A percentile compares a stretch with the other conserved stretches of the same genome.
phyloP scores from a whole-genome alignment of 768 basidiomycete genomes.

The Rhizopogon roseolus region DNA sequence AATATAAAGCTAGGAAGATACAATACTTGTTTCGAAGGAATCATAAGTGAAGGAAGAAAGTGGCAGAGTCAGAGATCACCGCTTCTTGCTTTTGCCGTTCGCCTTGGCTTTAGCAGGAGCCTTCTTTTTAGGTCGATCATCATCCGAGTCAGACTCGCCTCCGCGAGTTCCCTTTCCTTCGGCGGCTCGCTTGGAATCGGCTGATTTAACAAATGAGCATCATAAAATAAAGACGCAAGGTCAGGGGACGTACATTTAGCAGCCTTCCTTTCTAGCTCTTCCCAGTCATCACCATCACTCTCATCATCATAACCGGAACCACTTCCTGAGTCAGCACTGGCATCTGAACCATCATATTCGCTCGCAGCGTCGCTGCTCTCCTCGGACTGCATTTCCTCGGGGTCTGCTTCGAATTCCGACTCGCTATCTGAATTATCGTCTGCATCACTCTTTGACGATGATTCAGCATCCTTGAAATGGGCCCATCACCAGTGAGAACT shows the following conservation, averaged over 20 bases:
- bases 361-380: constrained; percentile 50
- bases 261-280: constrained; percentile 88
- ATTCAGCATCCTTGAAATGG: constrained; percentile 36
- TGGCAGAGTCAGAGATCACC: constrained; percentile 11
- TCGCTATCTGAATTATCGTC: constrained; percentile 63
- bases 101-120: constrained; percentile 23
- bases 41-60: not conserved
- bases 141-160: constrained; percentile 52
- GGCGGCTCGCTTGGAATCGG: constrained; percentile 44
- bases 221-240: not conserved
- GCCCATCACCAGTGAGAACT: constrained; percentile 15
- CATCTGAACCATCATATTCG: constrained; percentile 48
- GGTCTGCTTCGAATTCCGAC: constrained; percentile 60
- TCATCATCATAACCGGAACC: constrained; percentile 61
- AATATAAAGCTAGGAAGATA: constrained; percentile 5
- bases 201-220: constrained; percentile 20
- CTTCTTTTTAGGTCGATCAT: constrained; percentile 41
- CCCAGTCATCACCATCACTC: constrained; percentile 91
- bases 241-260: constrained; percentile 60
- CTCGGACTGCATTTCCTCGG: constrained; percentile 36
- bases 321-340: constrained; percentile 54
- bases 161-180: constrained; percentile 35
- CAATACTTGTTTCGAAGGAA: constrained; percentile 2
- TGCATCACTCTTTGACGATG: constrained; percentile 43
- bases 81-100: constrained; percentile 39